Evolutionary conservation across 257 asterid species (phyloP).

Genomic region (Galeopsis tetrahit): DNA sequence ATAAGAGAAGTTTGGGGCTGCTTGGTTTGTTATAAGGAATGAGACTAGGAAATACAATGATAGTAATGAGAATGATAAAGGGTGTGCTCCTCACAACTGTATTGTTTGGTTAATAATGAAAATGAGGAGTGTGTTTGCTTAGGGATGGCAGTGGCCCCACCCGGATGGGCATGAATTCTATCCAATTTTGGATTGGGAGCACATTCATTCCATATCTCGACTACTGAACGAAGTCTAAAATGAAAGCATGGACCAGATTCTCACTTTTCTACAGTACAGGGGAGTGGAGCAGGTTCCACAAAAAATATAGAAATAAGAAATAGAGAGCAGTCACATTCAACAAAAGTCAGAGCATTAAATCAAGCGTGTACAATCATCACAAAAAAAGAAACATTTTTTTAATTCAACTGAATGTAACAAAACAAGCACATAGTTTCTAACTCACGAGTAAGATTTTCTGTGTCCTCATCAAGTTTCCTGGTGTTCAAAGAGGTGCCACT

Average conservation of each 20-base stretch:
- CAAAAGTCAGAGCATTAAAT: slow-evolving; percentile 14
- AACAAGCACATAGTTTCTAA: slow-evolving; percentile 35
- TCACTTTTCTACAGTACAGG: too few relatives aligned
- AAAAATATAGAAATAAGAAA: neutral
- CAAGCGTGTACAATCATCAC: neutral
- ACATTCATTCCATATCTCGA: neutral
- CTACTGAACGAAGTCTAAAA: neutral
- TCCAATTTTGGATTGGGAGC: too few relatives aligned
- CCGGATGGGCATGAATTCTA: too few relatives aligned
- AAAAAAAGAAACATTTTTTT: neutral
- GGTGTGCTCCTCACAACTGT: neutral
- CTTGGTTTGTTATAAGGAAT: neutral
- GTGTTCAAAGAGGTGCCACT: slow-evolving; percentile 84
- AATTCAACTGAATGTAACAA: slow-evolving; percentile 4
- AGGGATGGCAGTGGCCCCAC: too few relatives aligned
- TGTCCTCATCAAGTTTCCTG: slow-evolving; percentile 91
- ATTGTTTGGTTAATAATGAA: neutral
- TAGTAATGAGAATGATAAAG: neutral
- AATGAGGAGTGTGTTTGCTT: too few relatives aligned
- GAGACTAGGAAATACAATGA: neutral
- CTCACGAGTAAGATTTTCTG: slow-evolving; percentile 92
- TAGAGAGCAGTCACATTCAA: slow-evolving; percentile 11
- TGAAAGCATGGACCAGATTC: slow-evolving; percentile 9
- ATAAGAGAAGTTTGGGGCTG: neutral
- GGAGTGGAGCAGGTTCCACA: neutral